Base-by-base conservation (phyloP, 306 rosid genomes). In the Cyclanthera cordifolia region DNA sequence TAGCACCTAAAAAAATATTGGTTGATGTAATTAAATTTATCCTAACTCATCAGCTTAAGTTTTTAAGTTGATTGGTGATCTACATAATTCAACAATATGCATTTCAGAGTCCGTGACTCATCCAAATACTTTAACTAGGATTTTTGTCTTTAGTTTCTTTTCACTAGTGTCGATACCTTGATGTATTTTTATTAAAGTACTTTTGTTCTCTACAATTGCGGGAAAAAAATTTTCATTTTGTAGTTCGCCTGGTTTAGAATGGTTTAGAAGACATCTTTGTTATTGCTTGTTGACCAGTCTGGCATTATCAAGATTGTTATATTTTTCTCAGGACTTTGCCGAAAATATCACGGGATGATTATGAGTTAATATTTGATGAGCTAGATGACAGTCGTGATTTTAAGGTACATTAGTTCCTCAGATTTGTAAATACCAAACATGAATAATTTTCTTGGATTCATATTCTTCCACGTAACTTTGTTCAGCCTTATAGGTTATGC, bases 341-440 rank as follows among this genome's bases (percentile, higher is more conserved):
- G 66, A 85, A 87, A 4, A 85, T 90, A 71, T 79, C 91, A 45
- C 77, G 68, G 75, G 99, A 90, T 73, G 99, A 93, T 75, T 93
- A 83, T 83, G 88, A 79, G 71, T 72, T 87, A 80, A 87, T 93
- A 87, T 93, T 93, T 90, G 84, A 75, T 61, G 99, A 93, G 83
- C 85, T 93, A 72, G 99, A 93, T 55, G 99, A 83, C 66, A 87
- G 86, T 75, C 84, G 47, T 56, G 99, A 93, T 78, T 77, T 93
- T 73, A 83, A 83, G 95, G 99, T 90, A 78, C 63, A 53, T 53
- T 52, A 27, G 52, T 70, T 69, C 57, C 19, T 51, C 5, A 60
- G 50, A 49, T 73, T 53, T 65, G 70, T 65, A 43, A 43, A 65
- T 23, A 37, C 43, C 11, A 37, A 45, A 41, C 8, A 2, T 65